phyloP scores from a whole-genome alignment of 1,139 yeast species.

The Pneumocystis sp. region DNA sequence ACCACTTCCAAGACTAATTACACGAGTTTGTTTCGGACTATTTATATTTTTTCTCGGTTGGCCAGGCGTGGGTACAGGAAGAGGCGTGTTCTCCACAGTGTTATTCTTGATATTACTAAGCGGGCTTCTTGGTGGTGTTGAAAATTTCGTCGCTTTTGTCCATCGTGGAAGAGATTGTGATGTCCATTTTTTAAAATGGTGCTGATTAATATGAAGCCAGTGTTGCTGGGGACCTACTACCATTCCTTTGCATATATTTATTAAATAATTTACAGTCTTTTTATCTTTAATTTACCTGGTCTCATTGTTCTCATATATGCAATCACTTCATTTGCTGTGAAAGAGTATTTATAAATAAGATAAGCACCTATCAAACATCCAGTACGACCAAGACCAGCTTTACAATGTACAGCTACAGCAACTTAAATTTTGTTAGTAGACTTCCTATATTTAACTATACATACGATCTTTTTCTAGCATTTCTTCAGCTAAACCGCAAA shows the following conservation, averaged over 20 bases:
- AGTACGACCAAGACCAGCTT: constrained; percentile 94
- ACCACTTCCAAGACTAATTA: not conserved
- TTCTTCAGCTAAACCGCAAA: constrained; percentile 89
- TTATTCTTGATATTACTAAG: constrained; percentile 17
- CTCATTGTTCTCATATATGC: constrained; percentile 91
- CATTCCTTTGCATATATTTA: constrained; percentile 43
- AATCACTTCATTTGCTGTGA: constrained; percentile 92
- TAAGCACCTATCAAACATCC: constrained; percentile 97
- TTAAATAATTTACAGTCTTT: not conserved
- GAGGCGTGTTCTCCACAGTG: constrained; percentile 38
- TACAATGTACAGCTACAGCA: constrained; percentile 93
- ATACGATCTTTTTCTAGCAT: constrained; percentile 48
- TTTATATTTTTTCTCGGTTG: constrained; percentile 61
- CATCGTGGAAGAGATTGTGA: constrained; percentile 25
- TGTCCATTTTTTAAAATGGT: constrained; percentile 92
- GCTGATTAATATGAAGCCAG: constrained; percentile 91
- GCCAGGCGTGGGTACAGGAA: constrained; percentile 88
- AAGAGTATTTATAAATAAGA: constrained; percentile 85
- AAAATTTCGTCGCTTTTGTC: constrained; percentile 22
- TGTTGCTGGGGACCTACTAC: constrained; percentile 99
- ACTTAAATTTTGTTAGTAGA: constrained; percentile 29
- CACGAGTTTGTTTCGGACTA: not conserved
- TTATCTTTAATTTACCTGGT: constrained; percentile 29
- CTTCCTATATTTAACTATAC: not conserved
- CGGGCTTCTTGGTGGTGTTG: constrained; percentile 16